Conservation (phyloP, 202 grass and related monocot species). For the Zizania palustris region DNA sequence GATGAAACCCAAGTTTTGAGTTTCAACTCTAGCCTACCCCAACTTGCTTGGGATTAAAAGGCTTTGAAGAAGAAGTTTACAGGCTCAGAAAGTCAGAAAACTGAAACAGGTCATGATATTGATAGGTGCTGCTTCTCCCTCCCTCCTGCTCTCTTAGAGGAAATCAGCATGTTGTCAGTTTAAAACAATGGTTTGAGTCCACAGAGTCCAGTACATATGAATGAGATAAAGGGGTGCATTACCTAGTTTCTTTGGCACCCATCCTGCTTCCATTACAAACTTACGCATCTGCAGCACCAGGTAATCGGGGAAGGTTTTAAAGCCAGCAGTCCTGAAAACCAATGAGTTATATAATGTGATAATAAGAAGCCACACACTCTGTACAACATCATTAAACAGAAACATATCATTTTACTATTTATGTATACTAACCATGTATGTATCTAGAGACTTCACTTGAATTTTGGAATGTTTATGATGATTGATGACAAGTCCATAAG, state of each 20-base stretch:
- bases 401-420: background rate
- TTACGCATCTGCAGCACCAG: constrained; percentile 96
- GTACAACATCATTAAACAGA: background rate
- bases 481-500: background rate
- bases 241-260: constrained; percentile 98
- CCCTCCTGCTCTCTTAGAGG: too few species aligned
- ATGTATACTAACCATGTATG: background rate
- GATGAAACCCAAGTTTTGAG: too few species aligned
- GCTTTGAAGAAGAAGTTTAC: background rate
- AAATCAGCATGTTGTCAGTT: constrained; percentile 21
- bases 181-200: background rate
- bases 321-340: constrained; percentile 68
- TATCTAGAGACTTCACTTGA: background rate
- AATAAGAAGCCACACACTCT: background rate
- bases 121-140: background rate
- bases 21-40: too few species aligned
- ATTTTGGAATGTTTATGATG: constrained; percentile 1
- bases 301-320: constrained; percentile 95
- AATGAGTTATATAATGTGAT: background rate
- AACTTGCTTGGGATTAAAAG: too few species aligned
- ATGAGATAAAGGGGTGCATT: constrained; percentile 21
- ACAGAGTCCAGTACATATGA: background rate
- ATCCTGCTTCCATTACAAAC: constrained; percentile 95
- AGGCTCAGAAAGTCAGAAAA: background rate
- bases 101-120: background rate